phyloP scores from a whole-genome alignment of 208 protist species.

The Wallacemonas rigidus region DNA sequence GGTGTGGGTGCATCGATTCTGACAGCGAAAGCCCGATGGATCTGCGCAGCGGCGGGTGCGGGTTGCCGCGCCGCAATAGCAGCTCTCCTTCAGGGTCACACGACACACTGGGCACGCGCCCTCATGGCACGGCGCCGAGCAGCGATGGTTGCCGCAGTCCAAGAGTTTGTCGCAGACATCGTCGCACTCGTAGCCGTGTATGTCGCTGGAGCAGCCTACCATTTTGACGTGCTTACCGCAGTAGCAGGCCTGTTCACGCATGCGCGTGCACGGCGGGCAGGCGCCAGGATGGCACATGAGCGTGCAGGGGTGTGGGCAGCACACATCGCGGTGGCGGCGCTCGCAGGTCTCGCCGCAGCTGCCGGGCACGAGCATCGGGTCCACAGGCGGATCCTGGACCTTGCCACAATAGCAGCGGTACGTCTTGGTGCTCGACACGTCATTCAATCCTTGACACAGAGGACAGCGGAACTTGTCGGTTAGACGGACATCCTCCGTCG shows the following conservation, averaged over 20 bases:
- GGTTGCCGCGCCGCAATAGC: slow-evolving; percentile 86
- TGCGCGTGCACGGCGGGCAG: slow-evolving; percentile 68
- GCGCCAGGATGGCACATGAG: slow-evolving; percentile 84
- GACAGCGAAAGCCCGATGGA: slow-evolving; percentile 47
- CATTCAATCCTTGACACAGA: slow-evolving; percentile 53
- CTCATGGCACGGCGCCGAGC: slow-evolving; percentile 82
- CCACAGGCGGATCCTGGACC: slow-evolving; percentile 42
- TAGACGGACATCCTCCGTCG: slow-evolving; percentile 1
- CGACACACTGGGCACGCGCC: slow-evolving; percentile 85
- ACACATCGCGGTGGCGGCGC: slow-evolving; percentile 42
- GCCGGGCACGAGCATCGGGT: slow-evolving; percentile 72
- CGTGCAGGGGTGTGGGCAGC: slow-evolving; percentile 74
- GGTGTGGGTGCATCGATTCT: slow-evolving; percentile 43
- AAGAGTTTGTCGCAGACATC: slow-evolving; percentile 71
- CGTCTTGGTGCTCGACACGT: slow-evolving; percentile 22
- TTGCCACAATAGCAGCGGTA: slow-evolving; percentile 88
- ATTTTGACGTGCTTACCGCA: slow-evolving; percentile 68
- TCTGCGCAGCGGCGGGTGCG: slow-evolving; percentile 46
- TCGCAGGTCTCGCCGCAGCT: slow-evolving; percentile 80
- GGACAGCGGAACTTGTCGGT: slow-evolving; percentile 69
- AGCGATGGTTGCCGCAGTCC: slow-evolving; percentile 83
- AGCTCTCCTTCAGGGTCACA: slow-evolving; percentile 54
- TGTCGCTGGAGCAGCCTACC: slow-evolving; percentile 77
- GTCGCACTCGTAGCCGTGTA: slow-evolving; percentile 74
- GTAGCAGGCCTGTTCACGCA: slow-evolving; percentile 72